These are phyloP conservation scores for Sporothrix mexicana DNA, from an alignment of 2,329 filamentous ascomycete species.

Conservation along the genomic window DNA sequence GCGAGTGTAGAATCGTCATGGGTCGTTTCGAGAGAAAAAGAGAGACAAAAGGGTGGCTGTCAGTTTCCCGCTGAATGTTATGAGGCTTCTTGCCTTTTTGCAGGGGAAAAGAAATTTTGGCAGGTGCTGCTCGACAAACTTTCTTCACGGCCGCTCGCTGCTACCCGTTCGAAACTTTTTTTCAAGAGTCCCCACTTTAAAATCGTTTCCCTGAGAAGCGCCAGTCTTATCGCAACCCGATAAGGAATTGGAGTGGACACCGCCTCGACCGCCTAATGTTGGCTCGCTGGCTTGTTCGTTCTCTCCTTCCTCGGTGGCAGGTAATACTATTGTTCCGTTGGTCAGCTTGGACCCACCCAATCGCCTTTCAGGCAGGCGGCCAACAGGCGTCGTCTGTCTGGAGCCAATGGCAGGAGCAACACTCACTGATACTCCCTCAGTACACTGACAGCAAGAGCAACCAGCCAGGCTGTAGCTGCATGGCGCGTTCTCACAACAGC, in stretches of 20 bases:
- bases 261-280: background rate
- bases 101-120: conserved; percentile 22
- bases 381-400: conserved; percentile 15
- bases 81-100: background rate
- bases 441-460: conserved; percentile 30
- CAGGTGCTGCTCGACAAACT: conserved; percentile 24
- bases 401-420: conserved; percentile 13
- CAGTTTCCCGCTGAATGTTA: background rate
- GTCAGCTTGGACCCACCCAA: conserved; percentile 30
- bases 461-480: conserved; percentile 51
- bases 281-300: background rate
- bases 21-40: background rate
- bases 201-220: conserved; percentile 8
- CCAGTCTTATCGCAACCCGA: conserved; percentile 30
- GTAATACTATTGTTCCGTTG: conserved; percentile 37
- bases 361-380: conserved; percentile 35
- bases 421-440: too few species aligned
- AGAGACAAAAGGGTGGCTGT: background rate
- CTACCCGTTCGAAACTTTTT: conserved; percentile 36
- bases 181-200: conserved; percentile 36
- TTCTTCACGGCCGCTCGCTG: conserved; percentile 25
- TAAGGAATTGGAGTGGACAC: conserved; percentile 30
- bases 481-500: conserved; percentile 39
- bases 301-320: conserved; percentile 31
- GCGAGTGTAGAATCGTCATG: background rate